These are phyloP conservation scores for Xerocomus brunneocitrinus DNA, from an alignment of 768 basidiomycete species.

Conservation along the genomic window DNA sequence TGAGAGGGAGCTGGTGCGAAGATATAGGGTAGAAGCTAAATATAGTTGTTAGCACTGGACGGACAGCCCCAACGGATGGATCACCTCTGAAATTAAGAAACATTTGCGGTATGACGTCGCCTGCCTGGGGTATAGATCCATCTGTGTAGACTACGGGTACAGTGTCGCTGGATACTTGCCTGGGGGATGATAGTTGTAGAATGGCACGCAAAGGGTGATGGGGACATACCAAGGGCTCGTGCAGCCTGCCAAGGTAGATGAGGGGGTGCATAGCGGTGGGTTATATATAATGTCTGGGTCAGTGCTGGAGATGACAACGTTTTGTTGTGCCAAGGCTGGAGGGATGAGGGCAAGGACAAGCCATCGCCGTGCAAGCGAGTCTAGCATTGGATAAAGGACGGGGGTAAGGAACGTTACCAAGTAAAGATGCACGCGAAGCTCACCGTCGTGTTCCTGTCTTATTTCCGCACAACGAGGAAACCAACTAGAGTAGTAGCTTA, in stretches of 20 bases:
- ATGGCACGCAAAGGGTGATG: no score
- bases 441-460: conserved; percentile 2
- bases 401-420: background rate
- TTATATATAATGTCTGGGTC: conserved; percentile 26
- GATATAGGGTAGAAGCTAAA: conserved; percentile 41
- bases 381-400: conserved; percentile 13
- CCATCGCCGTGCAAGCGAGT: conserved; percentile 16
- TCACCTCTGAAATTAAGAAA: conserved; percentile 54
- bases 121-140: conserved; percentile 41
- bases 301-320: conserved; percentile 21
- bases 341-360: conserved; percentile 11
- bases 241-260: conserved; percentile 13
- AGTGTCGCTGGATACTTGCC: conserved; percentile 20
- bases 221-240: conserved; percentile 25
- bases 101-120: conserved; percentile 50
- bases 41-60: conserved; percentile 2
- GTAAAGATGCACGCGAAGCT: background rate
- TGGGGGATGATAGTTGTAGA: conserved; percentile 1
- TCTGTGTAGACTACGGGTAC: conserved; percentile 31
- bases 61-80: background rate
- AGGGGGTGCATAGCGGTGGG: conserved; percentile 20
- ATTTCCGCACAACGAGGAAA: conserved; percentile 7
- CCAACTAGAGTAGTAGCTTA: background rate
- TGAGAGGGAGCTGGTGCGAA: conserved; percentile 41
- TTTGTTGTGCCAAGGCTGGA: conserved; percentile 14